Base-by-base conservation (phyloP, 2,329 filamentous ascomycete species). In the Epichloe brachyelytri region DNA sequence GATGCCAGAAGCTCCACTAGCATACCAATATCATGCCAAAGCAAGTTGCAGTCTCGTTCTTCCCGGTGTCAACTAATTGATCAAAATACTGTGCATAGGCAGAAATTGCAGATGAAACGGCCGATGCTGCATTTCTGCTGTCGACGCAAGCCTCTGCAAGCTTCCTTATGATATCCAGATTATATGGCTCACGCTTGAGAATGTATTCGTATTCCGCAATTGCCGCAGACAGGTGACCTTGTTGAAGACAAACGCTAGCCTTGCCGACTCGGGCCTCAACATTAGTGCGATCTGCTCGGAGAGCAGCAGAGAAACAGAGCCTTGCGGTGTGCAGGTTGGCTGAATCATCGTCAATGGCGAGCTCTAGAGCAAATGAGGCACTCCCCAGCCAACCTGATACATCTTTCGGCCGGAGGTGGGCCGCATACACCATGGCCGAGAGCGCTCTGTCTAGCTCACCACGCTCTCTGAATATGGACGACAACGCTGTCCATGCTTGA, bases 1-100 rank as follows among this genome's bases (percentile, higher is more conserved):
- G 82, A 79, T 30, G 82, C 79, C 54, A 90, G 82, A 17, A 97
- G 75, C 60, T 96, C 88, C 39, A 88, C 77, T 57, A 93, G 95
- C 50, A 90, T 85, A 54, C 88, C 86, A 41, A 94, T 73, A 63
- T 97, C 86, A 49, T 85, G 82, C 91, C 91, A 98, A 34, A 73
- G 72, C 49, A 76, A 72, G 5, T 67, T 63, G 12, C 61, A 63
- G 38, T 64, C 41, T 65, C 68, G 60, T 3, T 63, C 53, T 8
- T 62, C 56, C 62, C 60, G n/a, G 63, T 57, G 4, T 59, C 55
- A 44, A 63, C 64, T 44, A 71, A 67, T 49, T 74, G 62, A 19
- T 70, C 62, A 51, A 80, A 74, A 49, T 72, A 72, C 4, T 61
- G 61, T 46, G 68, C 63, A 56, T 80, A 81, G 38, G 74, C 75